Base-by-base conservation (phyloP, 2,329 filamentous ascomycete species). In the Myriosclerotinia curreyana region DNA sequence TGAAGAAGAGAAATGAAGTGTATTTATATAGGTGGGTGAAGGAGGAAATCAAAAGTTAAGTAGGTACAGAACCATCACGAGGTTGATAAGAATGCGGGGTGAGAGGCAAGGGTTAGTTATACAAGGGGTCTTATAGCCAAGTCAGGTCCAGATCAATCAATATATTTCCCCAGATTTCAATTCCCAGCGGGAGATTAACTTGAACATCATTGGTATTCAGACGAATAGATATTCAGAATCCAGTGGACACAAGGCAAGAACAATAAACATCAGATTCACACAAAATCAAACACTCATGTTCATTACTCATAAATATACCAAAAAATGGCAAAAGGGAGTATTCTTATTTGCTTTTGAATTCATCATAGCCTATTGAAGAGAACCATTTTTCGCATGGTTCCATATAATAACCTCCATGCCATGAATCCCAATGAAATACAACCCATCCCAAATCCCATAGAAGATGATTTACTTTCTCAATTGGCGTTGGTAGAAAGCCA, bases 401-500 rank as follows among this genome's bases (percentile, higher is more conserved):
- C 58, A 65, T 68, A 65, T 68, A 67, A 69, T 69, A 67, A 73
- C 72, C 70, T 71, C 71, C 71, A 71, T 70, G 66, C 69, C 69
- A 69, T 72, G 71, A 71, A 67, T 60, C 71, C 70, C 69, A 69
- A 65, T 69, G 66, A 72, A 74, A 69, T 71, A 73, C 69, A 73
- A 59, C 66, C 71, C 64, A 72, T 65, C 64, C 69, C 69, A 68
- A 66, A 65, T 53, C 64, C 66, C 65, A 63, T 54, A 69, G 66
- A 67, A 69, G 67, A 66, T 66, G 71, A 66, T 85, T 84, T 97
- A 98, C 87, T 96, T 98, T 88, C 95, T 91, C 81, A 98, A 92
- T 83, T 93, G 93, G 84, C 91, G 91, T 89, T 96, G 93, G 92
- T 99, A 99, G 91, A 99, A 99, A 81, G 93, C 92, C 77, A 99